Percentiles rank a stretch among this genome's conserved stretches.
phyloP scores from a whole-genome alignment of 805 yeast genomes.

The Cyberlindnera misumaiensis region DNA sequence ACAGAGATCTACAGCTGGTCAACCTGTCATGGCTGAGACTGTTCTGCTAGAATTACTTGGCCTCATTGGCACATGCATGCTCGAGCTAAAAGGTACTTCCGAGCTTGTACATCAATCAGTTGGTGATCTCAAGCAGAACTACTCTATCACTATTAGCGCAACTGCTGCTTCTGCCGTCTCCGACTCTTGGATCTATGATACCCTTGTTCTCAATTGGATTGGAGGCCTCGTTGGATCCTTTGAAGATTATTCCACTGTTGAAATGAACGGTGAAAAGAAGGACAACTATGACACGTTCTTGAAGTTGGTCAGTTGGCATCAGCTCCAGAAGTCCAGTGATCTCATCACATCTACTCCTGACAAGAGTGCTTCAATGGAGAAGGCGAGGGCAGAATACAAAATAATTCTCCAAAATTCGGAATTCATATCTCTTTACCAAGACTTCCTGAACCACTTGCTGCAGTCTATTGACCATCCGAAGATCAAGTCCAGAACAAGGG shows the following conservation, averaged over 20 bases:
- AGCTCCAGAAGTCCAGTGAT: background rate
- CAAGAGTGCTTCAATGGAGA: too few species aligned
- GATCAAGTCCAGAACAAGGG: conserved; percentile 51
- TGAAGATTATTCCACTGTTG: conserved; percentile 1
- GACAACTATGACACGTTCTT: background rate
- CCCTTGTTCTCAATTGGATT: conserved; percentile 19
- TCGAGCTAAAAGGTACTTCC: conserved; percentile 27
- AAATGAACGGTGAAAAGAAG: background rate
- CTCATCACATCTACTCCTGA: background rate
- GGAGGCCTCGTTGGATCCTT: conserved; percentile 3
- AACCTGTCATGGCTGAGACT: conserved; percentile 38
- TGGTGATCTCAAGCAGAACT: background rate
- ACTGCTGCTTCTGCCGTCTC: too few species aligned
- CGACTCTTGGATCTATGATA: conserved; percentile 1
- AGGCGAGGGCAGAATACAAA: conserved; percentile 1
- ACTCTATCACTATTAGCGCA: conserved; percentile 3
- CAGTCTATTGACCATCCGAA: conserved; percentile 41
- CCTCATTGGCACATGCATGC: conserved; percentile 44
- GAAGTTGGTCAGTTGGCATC: conserved; percentile 1
- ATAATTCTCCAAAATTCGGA: conserved; percentile 6
- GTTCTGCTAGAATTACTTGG: conserved; percentile 58
- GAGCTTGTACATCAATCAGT: conserved; percentile 3
- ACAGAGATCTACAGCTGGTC: conserved; percentile 30
- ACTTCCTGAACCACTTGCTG: conserved; percentile 43
- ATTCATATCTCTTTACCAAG: conserved; percentile 37